Conservation (phyloP, 208 protist species). For the Trypanosoma mega region DNA sequence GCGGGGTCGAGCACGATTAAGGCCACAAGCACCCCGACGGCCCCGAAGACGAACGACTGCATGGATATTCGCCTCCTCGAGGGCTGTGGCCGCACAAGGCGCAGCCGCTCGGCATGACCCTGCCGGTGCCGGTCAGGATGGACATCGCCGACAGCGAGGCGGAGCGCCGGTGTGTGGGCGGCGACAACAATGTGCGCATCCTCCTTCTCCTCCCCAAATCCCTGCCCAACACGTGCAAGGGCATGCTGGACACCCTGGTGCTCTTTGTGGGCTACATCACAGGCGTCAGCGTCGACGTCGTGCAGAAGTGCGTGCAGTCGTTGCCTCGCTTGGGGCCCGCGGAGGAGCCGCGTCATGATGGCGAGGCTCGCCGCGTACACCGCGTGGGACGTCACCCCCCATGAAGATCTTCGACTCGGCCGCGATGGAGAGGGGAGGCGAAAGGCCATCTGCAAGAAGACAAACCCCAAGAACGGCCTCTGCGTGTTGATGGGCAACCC, state of each 20-base stretch:
- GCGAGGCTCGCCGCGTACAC: neutral
- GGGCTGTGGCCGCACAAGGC: too few species aligned
- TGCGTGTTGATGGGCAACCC: slow-evolving; percentile 29
- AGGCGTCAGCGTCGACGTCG: neutral
- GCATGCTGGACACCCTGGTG: neutral
- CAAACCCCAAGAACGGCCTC: slow-evolving; percentile 21
- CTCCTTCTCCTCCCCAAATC: too few species aligned
- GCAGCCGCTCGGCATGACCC: too few species aligned
- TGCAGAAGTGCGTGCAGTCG: neutral
- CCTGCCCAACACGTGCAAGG: too few species aligned
- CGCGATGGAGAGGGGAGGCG: neutral
- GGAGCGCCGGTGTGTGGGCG: too few species aligned
- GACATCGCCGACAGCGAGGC: too few species aligned
- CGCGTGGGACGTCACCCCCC: slow-evolving; percentile 21
- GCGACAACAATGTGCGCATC: too few species aligned
- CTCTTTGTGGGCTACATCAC: neutral
- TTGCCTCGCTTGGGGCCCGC: neutral
- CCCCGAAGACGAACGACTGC: too few species aligned
- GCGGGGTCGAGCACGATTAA: too few species aligned
- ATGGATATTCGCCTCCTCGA: too few species aligned
- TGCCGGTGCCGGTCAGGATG: too few species aligned
- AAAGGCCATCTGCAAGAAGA: slow-evolving; percentile 14
- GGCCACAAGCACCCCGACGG: too few species aligned
- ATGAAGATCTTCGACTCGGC: slow-evolving; percentile 25
- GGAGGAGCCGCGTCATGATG: neutral